Conservation (phyloP, 164 flowering plant genomes). For the Stephania cephalantha region DNA sequence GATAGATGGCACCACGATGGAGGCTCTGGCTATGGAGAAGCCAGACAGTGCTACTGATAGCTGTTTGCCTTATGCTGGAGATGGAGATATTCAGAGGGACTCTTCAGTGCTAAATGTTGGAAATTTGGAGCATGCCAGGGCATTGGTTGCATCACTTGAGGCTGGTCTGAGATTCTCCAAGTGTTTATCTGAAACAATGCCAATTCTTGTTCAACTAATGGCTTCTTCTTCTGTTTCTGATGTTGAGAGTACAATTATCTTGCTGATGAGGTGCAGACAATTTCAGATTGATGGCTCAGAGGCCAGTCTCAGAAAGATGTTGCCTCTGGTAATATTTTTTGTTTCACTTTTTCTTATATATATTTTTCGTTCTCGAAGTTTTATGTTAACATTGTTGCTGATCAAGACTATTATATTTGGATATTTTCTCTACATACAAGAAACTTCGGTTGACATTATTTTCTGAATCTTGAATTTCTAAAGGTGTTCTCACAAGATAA, state of each 20-base stretch:
- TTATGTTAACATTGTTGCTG: not conserved
- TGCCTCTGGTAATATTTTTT: conserved; percentile 71
- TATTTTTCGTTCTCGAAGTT: too few species aligned
- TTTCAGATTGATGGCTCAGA: conserved; percentile 96
- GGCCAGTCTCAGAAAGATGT: conserved; percentile 85
- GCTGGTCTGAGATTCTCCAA: conserved; percentile 84
- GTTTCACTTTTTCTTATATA: not conserved
- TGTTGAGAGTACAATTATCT: conserved; percentile 84
- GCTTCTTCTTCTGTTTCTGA: conserved; percentile 94
- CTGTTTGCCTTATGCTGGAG: conserved; percentile 37
- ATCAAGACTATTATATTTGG: not conserved
- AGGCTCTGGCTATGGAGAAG: conserved; percentile 21
- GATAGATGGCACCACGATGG: conserved; percentile 31
- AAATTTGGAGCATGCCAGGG: conserved; percentile 84
- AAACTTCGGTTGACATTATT: not conserved
- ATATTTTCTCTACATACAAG: not conserved
- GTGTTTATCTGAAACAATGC: conserved; percentile 74
- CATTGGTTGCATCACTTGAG: conserved; percentile 95
- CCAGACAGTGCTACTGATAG: conserved; percentile 70
- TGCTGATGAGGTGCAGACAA: conserved; percentile 93
- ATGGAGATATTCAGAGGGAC: conserved; percentile 28
- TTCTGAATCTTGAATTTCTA: conserved; percentile 12
- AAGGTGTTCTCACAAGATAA: conserved; percentile 97
- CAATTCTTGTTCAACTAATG: conserved; percentile 89
- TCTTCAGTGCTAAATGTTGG: conserved; percentile 69